Evolutionary conservation across 2,329 filamentous ascomycete species (phyloP).

Genomic region (Epichloe sp.): DNA sequence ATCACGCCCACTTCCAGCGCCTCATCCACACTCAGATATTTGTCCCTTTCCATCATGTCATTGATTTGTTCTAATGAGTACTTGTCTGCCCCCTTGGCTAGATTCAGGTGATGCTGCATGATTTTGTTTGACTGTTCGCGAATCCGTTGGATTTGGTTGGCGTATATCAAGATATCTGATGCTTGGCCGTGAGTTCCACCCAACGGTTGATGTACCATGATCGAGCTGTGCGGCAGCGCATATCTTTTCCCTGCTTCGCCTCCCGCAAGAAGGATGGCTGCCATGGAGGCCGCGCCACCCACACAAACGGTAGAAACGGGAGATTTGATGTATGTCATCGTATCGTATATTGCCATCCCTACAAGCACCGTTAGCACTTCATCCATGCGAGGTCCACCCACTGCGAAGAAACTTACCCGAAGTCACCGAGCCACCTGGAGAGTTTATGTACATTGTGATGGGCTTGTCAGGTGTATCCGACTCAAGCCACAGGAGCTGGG

Average conservation of each 20-base stretch:
- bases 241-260: conserved; percentile 76
- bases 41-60: conserved; percentile 92
- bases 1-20: conserved; percentile 83
- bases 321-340: conserved; percentile 91
- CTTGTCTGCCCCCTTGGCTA: conserved; percentile 59
- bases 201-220: conserved; percentile 95
- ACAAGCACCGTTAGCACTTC: conserved; percentile 1
- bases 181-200: conserved; percentile 56
- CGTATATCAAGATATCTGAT: conserved; percentile 88
- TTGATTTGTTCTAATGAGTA: conserved; percentile 74
- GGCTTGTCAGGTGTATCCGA: conserved; percentile 90
- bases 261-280: conserved; percentile 73
- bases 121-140: conserved; percentile 81
- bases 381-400: not conserved
- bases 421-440: conserved; percentile 83
- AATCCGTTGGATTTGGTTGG: conserved; percentile 86
- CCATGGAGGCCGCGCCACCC: conserved; percentile 92
- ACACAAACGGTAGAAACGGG: conserved; percentile 92
- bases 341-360: conserved; percentile 88
- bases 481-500: conserved; percentile 94
- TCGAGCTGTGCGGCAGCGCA: conserved; percentile 80
- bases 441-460: conserved; percentile 97
- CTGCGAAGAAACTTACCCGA: conserved; percentile 27
- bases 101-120: conserved; percentile 75
- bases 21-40: conserved; percentile 81